Evolutionary conservation across 257 asterid genomes (phyloP).

Genomic region (Ophiorrhiza pumila): DNA sequence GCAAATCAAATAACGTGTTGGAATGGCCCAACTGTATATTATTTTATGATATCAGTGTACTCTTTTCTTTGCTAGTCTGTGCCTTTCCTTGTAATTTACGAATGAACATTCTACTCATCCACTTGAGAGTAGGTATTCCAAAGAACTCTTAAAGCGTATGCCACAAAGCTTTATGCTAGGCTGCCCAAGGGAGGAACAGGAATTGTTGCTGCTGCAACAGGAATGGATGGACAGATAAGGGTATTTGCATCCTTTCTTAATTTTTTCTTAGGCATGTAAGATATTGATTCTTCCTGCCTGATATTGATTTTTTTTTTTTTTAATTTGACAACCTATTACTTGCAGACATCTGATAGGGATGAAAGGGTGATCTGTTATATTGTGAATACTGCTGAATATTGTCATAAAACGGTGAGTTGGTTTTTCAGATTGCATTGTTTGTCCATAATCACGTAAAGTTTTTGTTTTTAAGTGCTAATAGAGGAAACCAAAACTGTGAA

Average conservation of each 20-base stretch:
- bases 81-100: background rate
- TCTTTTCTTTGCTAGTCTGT: background rate
- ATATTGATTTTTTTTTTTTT: constrained; percentile 13
- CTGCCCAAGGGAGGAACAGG: constrained; percentile 98
- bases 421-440: constrained; percentile 27
- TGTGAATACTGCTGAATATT: constrained; percentile 98
- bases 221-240: constrained; percentile 99
- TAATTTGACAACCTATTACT: constrained; percentile 19
- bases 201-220: constrained; percentile 98
- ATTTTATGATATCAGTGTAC: background rate
- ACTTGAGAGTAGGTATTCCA: constrained; percentile 40
- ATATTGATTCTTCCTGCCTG: background rate
- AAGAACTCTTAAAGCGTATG: constrained; percentile 91
- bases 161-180: constrained; percentile 81
- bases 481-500: background rate
- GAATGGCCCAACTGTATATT: background rate
- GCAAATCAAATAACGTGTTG: background rate
- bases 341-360: constrained; percentile 97
- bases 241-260: constrained; percentile 29
- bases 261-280: constrained; percentile 3
- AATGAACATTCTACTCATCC: background rate
- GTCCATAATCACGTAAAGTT: background rate
- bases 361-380: constrained; percentile 90
- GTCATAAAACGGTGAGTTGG: constrained; percentile 84
- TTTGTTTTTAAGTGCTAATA: background rate